These are phyloP conservation scores for Trichosporon faecale DNA, from an alignment of 1,284 basidiomycete genomes.

Conservation along the genomic window DNA sequence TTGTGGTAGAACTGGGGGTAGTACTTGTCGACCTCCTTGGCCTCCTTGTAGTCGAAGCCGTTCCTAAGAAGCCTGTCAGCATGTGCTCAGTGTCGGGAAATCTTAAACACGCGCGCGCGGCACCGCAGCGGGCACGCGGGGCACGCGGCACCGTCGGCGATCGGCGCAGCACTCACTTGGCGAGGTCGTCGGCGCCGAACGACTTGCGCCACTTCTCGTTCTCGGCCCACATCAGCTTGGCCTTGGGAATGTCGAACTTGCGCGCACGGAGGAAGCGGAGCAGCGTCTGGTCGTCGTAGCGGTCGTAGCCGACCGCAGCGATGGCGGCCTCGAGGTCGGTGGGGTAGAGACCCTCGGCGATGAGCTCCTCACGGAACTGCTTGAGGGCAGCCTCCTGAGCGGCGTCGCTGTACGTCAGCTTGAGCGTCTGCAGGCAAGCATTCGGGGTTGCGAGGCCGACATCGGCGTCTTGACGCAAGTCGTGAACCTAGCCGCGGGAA, in stretches of 20 bases:
- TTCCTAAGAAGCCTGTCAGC: constrained; percentile 56
- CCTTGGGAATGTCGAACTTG: constrained; percentile 79
- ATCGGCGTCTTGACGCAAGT: not conserved
- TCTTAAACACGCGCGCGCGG: not conserved
- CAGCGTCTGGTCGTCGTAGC: constrained; percentile 76
- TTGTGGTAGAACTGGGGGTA: constrained; percentile 98
- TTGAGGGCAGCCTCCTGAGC: constrained; percentile 67
- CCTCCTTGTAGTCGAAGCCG: constrained; percentile 82
- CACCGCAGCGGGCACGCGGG: not conserved
- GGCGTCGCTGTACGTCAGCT: constrained; percentile 45
- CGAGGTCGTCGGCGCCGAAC: constrained; percentile 81
- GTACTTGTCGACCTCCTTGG: constrained; percentile 77
- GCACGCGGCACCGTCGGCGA: not conserved
- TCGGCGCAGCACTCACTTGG: constrained; percentile 59
- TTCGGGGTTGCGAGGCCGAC: not conserved
- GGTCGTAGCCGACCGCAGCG: constrained; percentile 55
- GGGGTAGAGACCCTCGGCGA: constrained; percentile 42
- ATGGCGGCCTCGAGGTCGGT: constrained; percentile 40
- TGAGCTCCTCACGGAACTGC: constrained; percentile 66
- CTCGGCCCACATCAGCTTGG: constrained; percentile 78
- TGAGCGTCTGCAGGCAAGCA: not conserved
- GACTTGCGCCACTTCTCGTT: constrained; percentile 90
- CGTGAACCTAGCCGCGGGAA: not conserved
- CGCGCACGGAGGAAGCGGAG: constrained; percentile 88
- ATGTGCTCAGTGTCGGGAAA: not conserved